phyloP scores from a whole-genome alignment of 139 green algal species.

The Chlorella sp. region DNA sequence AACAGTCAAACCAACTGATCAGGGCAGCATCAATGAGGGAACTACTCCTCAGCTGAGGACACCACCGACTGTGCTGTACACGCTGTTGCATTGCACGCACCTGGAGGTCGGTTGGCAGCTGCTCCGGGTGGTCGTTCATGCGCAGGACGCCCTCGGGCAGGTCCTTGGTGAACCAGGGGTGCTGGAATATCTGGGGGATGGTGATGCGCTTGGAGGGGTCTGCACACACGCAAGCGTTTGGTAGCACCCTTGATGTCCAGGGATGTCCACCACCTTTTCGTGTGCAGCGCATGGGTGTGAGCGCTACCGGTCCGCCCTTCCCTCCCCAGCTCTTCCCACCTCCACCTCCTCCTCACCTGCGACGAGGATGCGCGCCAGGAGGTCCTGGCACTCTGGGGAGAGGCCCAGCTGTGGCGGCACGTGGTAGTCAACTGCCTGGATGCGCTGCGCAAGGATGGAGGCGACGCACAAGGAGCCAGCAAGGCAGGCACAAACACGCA shows the following conservation, averaged over 20 bases:
- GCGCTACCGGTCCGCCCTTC: too few species aligned
- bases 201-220: constrained; percentile 70
- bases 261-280: too few species aligned
- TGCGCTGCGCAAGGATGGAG: too few species aligned
- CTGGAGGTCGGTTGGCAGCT: constrained; percentile 22
- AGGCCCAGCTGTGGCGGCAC: constrained; percentile 47
- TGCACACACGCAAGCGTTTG: constrained; percentile 18
- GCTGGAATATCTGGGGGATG: constrained; percentile 57
- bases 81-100: too few species aligned
- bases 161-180: constrained; percentile 80
- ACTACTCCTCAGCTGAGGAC: too few species aligned
- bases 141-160: constrained; percentile 74
- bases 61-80: too few species aligned
- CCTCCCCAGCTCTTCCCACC: background rate
- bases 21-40: too few species aligned
- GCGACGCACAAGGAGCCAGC: too few species aligned
- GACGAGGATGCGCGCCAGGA: constrained; percentile 54
- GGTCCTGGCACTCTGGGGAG: constrained; percentile 52
- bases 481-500: too few species aligned
- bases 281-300: too few species aligned
- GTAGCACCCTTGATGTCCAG: too few species aligned
- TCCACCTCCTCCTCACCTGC: constrained; percentile 5
- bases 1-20: too few species aligned
- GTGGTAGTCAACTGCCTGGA: constrained; percentile 68
- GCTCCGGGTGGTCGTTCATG: constrained; percentile 61